phyloP scores from a whole-genome alignment of 495 filamentous ascomycete species.

The Articulospora tetracladia region DNA sequence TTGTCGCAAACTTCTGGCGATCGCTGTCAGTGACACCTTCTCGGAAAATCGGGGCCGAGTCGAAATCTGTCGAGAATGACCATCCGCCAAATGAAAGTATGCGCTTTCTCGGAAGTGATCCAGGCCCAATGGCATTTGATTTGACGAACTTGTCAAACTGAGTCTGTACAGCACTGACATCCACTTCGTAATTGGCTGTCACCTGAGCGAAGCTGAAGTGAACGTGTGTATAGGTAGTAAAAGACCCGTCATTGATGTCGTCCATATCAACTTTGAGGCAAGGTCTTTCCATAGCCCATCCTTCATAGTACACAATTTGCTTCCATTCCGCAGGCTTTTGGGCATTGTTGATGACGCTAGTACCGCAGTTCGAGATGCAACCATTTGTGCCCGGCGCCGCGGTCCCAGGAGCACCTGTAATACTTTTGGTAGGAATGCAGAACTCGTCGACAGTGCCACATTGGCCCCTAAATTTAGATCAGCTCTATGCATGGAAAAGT shows the following conservation, averaged over 20 bases:
- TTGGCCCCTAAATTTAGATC: too few species aligned
- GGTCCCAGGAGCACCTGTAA: constrained; percentile 33
- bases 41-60: constrained; percentile 36
- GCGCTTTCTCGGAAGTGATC: constrained; percentile 18
- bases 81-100: constrained; percentile 48
- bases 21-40: constrained; percentile 31
- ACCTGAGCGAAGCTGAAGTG: constrained; percentile 42
- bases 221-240: constrained; percentile 39
- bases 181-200: constrained; percentile 24
- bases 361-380: constrained; percentile 31
- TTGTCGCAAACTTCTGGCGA: constrained; percentile 31
- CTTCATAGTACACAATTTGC: constrained; percentile 31
- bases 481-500: too few species aligned
- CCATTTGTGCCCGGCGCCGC: constrained; percentile 27
- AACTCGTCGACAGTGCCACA: constrained; percentile 47
- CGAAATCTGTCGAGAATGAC: constrained; percentile 35
- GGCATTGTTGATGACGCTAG: constrained; percentile 17
- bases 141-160: constrained; percentile 24
- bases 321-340: constrained; percentile 13
- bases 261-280: constrained; percentile 24
- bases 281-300: constrained; percentile 23
- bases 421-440: constrained; percentile 30
- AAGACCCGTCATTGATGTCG: constrained; percentile 4
- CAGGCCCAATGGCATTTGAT: constrained; percentile 15
- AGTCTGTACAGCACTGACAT: constrained; percentile 17